A percentile compares a stretch with the other conserved stretches of the same genome.
Conservation (phyloP, 202 grass and related monocot species). For the Setaria italica region DNA sequence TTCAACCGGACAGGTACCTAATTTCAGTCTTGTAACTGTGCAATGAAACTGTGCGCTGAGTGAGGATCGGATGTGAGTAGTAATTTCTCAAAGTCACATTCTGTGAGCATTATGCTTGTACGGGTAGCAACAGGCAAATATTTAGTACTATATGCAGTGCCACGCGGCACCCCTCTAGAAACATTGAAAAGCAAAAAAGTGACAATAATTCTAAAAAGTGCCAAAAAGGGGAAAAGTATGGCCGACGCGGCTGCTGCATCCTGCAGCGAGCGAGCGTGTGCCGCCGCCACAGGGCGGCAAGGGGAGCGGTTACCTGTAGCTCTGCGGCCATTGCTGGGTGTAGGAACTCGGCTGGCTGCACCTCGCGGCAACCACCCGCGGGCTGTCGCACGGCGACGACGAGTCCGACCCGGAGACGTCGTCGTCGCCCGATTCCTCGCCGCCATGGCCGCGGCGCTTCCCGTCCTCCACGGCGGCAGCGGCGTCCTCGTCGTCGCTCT, state of each 20-base stretch:
- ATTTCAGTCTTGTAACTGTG: too few species aligned
- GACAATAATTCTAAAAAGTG: neutral
- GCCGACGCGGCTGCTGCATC: neutral
- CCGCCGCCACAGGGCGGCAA: neutral
- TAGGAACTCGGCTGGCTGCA: slow-evolving; percentile 67
- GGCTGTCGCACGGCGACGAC: slow-evolving; percentile 47
- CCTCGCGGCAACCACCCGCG: slow-evolving; percentile 14
- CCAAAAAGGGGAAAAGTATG: neutral
- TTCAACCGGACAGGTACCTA: too few species aligned
- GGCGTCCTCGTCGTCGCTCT: slow-evolving; percentile 47
- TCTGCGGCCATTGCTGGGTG: slow-evolving; percentile 79
- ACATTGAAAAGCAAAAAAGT: neutral
- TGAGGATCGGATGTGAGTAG: neutral
- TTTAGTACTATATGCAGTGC: neutral
- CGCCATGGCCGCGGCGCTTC: slow-evolving; percentile 22
- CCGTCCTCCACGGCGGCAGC: neutral
- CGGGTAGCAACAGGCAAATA: neutral
- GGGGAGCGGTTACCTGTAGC: slow-evolving; percentile 69
- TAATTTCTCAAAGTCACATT: neutral
- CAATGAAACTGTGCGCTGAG: too few species aligned
- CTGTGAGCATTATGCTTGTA: neutral
- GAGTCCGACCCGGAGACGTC: slow-evolving; percentile 29
- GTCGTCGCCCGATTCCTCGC: slow-evolving; percentile 34
- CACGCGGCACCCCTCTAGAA: neutral
- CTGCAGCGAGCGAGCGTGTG: neutral